Conservation (phyloP, 345 rosid genomes). For the Pugionium dolabratum region DNA sequence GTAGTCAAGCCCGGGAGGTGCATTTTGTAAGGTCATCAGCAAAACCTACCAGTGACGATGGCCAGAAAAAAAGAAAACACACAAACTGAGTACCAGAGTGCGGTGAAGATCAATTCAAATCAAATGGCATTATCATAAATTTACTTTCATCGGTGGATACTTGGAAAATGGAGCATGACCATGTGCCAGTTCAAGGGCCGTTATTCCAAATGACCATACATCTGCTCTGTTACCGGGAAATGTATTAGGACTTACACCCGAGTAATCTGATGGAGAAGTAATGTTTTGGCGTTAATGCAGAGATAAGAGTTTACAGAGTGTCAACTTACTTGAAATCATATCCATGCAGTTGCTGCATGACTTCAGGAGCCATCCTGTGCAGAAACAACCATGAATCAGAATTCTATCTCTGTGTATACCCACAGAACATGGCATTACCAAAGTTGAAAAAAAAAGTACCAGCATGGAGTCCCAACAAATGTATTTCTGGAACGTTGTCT, state of each 20-base stretch:
- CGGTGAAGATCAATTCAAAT: constrained; percentile 19
- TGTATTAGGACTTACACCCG: constrained; percentile 23
- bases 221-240: constrained; percentile 75
- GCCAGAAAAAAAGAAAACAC: constrained; percentile 27
- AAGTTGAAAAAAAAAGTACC: constrained; percentile 49
- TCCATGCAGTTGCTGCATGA: constrained; percentile 99
- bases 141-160: constrained; percentile 99
- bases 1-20: constrained; percentile 98
- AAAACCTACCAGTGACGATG: constrained; percentile 58
- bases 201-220: constrained; percentile 98
- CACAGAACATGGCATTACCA: constrained; percentile 20
- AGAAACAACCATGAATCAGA: constrained; percentile 29
- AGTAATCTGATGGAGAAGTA: constrained; percentile 15
- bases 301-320: constrained; percentile 26
- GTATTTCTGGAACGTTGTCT: constrained; percentile 97
- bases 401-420: constrained; percentile 5
- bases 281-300: constrained; percentile 6
- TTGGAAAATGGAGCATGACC: constrained; percentile 99
- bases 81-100: constrained; percentile 28
- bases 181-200: constrained; percentile 98
- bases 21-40: constrained; percentile 98
- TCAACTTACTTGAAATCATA: constrained; percentile 95
- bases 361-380: constrained; percentile 99
- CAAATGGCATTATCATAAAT: constrained; percentile 29
- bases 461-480: constrained; percentile 99